Evolutionary conservation across 495 filamentous ascomycete genomes (phyloP).

Genomic region (Talaromyces trachyspermus): DNA sequence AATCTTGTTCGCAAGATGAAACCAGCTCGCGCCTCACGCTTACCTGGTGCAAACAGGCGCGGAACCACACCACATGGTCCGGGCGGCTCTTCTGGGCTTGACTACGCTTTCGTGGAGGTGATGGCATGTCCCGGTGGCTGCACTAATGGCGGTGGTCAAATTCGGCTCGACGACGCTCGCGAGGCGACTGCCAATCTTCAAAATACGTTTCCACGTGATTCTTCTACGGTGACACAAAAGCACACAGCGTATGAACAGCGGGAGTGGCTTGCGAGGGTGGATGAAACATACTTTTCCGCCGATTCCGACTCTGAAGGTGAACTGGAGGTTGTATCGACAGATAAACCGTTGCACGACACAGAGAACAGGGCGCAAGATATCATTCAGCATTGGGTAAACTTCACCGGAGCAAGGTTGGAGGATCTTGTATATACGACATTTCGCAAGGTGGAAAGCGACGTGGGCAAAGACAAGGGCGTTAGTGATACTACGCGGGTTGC

Average conservation of each 20-base stretch:
- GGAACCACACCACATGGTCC: conserved; percentile 22
- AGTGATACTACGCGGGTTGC: conserved; percentile 72
- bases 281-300: conserved; percentile 90
- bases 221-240: conserved; percentile 31
- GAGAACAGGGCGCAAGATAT: conserved; percentile 41
- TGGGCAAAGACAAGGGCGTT: conserved; percentile 62
- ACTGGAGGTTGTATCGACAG: not conserved
- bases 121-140: conserved; percentile 98
- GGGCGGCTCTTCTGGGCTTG: conserved; percentile 35
- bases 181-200: conserved; percentile 16
- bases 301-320: conserved; percentile 47
- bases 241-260: conserved; percentile 68
- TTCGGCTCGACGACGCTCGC: conserved; percentile 72
- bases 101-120: conserved; percentile 89
- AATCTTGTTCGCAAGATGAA: conserved; percentile 88
- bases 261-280: conserved; percentile 76
- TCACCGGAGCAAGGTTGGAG: conserved; percentile 61
- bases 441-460: conserved; percentile 87
- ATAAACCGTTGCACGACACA: conserved; percentile 20
- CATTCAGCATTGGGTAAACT: conserved; percentile 63
- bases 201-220: conserved; percentile 3
- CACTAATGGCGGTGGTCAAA: conserved; percentile 94
- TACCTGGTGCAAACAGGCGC: conserved; percentile 60
- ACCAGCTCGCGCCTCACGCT: conserved; percentile 62
- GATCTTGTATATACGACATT: conserved; percentile 79